phyloP scores from a whole-genome alignment of 2,329 filamentous ascomycete genomes.

The Trichoderma sp. region DNA sequence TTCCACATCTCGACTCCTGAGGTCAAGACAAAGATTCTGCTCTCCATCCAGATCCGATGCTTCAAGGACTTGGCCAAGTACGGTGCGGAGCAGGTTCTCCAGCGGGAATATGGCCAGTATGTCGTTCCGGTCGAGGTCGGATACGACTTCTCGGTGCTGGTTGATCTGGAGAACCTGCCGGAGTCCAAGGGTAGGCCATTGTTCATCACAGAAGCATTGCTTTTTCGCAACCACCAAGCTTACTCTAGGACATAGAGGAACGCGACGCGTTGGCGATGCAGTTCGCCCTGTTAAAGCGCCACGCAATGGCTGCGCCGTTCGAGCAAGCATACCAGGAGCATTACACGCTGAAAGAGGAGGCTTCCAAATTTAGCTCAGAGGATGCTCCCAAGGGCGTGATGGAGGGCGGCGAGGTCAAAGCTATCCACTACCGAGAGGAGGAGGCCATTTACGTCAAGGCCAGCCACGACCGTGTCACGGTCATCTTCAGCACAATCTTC shows the following conservation, averaged over 20 bases:
- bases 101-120: constrained; percentile 91
- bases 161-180: constrained; percentile 86
- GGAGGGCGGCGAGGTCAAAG: constrained; percentile 89
- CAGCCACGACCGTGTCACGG: constrained; percentile 92
- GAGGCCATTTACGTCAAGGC: constrained; percentile 99
- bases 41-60: constrained; percentile 94
- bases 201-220: not conserved
- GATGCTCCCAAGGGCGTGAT: constrained; percentile 85
- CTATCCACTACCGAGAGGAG: constrained; percentile 97
- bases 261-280: constrained; percentile 82
- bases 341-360: constrained; percentile 79
- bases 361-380: constrained; percentile 88
- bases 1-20: constrained; percentile 98
- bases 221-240: not conserved
- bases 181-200: constrained; percentile 62
- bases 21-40: constrained; percentile 85
- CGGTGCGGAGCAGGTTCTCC: constrained; percentile 85
- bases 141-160: constrained; percentile 90
- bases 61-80: constrained; percentile 89
- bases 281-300: constrained; percentile 90
- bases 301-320: constrained; percentile 97
- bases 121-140: constrained; percentile 83
- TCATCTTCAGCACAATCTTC: constrained; percentile 99
- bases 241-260: constrained; percentile 55
- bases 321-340: constrained; percentile 96